These are phyloP conservation scores for Monosporascus cannonballus DNA, from an alignment of 2,329 filamentous ascomycete genomes.

Conservation along the genomic window DNA sequence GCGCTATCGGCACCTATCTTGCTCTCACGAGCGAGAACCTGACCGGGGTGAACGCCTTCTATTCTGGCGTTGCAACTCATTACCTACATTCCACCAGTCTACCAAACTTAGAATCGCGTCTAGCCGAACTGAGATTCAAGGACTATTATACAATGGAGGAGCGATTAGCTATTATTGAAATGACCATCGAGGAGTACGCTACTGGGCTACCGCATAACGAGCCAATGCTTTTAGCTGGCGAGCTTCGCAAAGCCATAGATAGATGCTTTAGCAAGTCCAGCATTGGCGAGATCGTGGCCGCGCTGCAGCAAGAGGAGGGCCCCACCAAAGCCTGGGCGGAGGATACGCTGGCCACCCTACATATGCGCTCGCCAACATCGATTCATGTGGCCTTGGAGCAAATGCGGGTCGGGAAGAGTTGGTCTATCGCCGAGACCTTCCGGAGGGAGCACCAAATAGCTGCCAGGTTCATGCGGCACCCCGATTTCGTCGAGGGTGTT, in stretches of 20 bases:
- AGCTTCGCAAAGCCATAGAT: conserved; percentile 76
- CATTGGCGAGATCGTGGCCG: conserved; percentile 63
- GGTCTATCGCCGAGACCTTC: conserved; percentile 83
- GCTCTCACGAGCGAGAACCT: conserved; percentile 84
- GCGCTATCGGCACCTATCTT: conserved; percentile 82
- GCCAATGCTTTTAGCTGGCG: conserved; percentile 60
- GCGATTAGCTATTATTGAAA: conserved; percentile 69
- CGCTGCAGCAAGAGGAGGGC: conserved; percentile 52
- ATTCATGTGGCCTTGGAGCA: conserved; percentile 80
- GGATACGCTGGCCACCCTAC: conserved; percentile 69
- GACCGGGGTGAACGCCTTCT: conserved; percentile 79
- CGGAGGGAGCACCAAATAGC: conserved; percentile 80
- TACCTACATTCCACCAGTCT: conserved; percentile 90
- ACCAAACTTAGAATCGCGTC: conserved; percentile 71
- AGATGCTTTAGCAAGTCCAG: conserved; percentile 66
- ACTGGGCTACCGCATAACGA: conserved; percentile 77
- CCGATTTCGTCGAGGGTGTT: conserved; percentile 92
- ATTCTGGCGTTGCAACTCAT: conserved; percentile 88
- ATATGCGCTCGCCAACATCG: conserved; percentile 75
- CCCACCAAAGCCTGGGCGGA: conserved; percentile 67
- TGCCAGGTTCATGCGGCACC: conserved; percentile 79
- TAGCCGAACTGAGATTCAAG: conserved; percentile 83
- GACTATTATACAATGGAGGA: conserved; percentile 62
- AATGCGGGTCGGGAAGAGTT: conserved; percentile 68
- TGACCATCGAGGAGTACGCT: conserved; percentile 85